Evolutionary conservation across 2,329 filamentous ascomycete genomes (phyloP).

Genomic region (Tolypocladium nubicola): DNA sequence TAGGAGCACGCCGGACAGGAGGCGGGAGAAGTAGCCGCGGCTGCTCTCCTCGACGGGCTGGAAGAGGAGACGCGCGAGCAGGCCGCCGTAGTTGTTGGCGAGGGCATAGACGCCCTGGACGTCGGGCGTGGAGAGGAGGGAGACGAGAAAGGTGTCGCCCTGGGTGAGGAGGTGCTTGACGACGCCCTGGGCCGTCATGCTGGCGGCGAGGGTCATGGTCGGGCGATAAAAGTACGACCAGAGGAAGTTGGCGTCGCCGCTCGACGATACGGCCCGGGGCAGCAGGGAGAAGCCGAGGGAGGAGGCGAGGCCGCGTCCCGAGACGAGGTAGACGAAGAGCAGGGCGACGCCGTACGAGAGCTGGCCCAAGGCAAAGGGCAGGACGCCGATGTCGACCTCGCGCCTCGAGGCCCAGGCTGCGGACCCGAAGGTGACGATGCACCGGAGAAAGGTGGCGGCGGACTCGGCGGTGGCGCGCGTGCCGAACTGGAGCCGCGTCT

Average conservation of each 20-base stretch:
- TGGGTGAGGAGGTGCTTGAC: slow-evolving; percentile 93
- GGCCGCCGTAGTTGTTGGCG: slow-evolving; percentile 87
- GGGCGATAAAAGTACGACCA: slow-evolving; percentile 55
- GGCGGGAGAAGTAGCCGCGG: slow-evolving; percentile 76
- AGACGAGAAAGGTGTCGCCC: slow-evolving; percentile 84
- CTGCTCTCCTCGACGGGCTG: slow-evolving; percentile 94
- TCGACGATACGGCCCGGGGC: slow-evolving; percentile 25
- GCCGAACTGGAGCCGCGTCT: slow-evolving; percentile 70
- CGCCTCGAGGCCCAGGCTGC: slow-evolving; percentile 51
- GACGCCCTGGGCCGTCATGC: slow-evolving; percentile 75
- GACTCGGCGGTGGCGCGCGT: slow-evolving; percentile 76
- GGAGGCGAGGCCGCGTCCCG: slow-evolving; percentile 45
- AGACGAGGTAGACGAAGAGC: slow-evolving; percentile 57
- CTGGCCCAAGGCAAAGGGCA: slow-evolving; percentile 87
- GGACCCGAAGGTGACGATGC: slow-evolving; percentile 59
- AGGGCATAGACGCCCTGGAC: slow-evolving; percentile 89
- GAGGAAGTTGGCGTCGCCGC: slow-evolving; percentile 29
- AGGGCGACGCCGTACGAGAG: slow-evolving; percentile 62
- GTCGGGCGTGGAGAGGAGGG: slow-evolving; percentile 61
- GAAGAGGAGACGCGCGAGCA: slow-evolving; percentile 80
- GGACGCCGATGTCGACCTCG: slow-evolving; percentile 52
- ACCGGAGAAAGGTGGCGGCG: slow-evolving; percentile 68
- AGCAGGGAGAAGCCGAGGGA: slow-evolving; percentile 60
- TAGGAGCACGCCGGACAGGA: slow-evolving; percentile 39
- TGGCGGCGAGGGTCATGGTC: slow-evolving; percentile 64